Evolutionary conservation across 768 basidiomycete species (phyloP).

Genomic region (Suillus bovinus): DNA sequence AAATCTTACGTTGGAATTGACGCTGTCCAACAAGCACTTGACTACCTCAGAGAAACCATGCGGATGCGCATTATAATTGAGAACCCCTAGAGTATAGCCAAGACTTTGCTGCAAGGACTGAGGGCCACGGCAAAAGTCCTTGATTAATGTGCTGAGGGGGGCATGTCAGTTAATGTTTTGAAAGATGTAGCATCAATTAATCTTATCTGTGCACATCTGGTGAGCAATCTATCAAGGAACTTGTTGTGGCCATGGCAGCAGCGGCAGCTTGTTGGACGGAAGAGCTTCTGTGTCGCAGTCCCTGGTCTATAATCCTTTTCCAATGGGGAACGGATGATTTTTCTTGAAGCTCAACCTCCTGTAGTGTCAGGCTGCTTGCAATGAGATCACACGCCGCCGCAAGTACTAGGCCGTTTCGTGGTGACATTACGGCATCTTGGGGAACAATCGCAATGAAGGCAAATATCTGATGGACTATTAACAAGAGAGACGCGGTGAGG

Average conservation of each 20-base stretch:
- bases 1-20: conserved; percentile 52
- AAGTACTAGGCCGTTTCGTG: conserved; percentile 71
- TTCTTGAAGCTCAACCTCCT: conserved; percentile 46
- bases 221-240: conserved; percentile 66
- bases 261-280: conserved; percentile 80
- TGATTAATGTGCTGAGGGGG: conserved; percentile 53
- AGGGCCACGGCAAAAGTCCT: conserved; percentile 54
- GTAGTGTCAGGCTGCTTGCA: conserved; percentile 58
- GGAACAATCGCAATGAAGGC: conserved; percentile 56
- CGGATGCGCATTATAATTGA: conserved; percentile 62
- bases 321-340: conserved; percentile 56
- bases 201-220: conserved; percentile 74
- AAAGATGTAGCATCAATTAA: conserved; percentile 16
- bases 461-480: conserved; percentile 56
- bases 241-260: conserved; percentile 65
- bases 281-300: conserved; percentile 64
- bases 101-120: conserved; percentile 71
- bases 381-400: conserved; percentile 74
- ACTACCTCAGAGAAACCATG: conserved; percentile 56
- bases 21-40: conserved; percentile 57
- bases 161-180: conserved; percentile 19
- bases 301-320: conserved; percentile 67
- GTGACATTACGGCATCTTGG: conserved; percentile 55
- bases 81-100: conserved; percentile 63
- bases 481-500: neutral